Conservation (phyloP, 768 basidiomycete species). For the Termitomyces heimii region DNA sequence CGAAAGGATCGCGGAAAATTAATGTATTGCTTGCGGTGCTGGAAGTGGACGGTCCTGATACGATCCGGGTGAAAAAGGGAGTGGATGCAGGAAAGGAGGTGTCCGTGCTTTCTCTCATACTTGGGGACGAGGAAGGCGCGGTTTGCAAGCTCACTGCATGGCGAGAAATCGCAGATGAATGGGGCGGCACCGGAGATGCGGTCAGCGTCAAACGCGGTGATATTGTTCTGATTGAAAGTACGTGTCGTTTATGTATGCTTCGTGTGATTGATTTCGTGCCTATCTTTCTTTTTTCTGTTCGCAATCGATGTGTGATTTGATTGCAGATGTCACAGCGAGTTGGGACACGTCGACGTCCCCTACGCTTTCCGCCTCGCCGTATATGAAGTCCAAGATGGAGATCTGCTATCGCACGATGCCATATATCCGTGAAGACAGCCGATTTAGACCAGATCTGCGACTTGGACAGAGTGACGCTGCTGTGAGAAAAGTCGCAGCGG, state of each 20-base stretch:
- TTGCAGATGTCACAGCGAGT: conserved; percentile 46
- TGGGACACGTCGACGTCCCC: conserved; percentile 44
- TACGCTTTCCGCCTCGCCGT: conserved; percentile 62
- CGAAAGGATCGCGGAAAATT: too few species aligned
- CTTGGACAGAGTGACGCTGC: conserved; percentile 64
- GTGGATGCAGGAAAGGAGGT: conserved; percentile 65
- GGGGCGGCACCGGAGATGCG: conserved; percentile 46
- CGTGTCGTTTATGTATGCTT: conserved; percentile 17
- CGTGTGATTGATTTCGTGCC: background rate
- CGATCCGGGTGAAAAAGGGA: conserved; percentile 65
- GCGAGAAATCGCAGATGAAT: conserved; percentile 68
- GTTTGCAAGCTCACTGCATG: conserved; percentile 74
- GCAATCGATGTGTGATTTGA: conserved; percentile 1
- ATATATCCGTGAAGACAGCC: conserved; percentile 48
- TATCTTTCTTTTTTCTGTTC: background rate
- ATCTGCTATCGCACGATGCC: too few species aligned
- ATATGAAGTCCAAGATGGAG: conserved; percentile 54
- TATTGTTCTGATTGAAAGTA: conserved; percentile 65
- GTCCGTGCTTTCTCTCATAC: conserved; percentile 59
- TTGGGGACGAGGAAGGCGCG: conserved; percentile 66
- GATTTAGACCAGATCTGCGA: conserved; percentile 66
- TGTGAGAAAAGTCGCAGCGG: conserved; percentile 58
- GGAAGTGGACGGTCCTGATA: conserved; percentile 74
- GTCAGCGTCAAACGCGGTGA: conserved; percentile 62
- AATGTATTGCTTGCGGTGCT: conserved; percentile 59